phyloP scores from a whole-genome alignment of 306 rosid genomes.

The Ochetophila trinervis region DNA sequence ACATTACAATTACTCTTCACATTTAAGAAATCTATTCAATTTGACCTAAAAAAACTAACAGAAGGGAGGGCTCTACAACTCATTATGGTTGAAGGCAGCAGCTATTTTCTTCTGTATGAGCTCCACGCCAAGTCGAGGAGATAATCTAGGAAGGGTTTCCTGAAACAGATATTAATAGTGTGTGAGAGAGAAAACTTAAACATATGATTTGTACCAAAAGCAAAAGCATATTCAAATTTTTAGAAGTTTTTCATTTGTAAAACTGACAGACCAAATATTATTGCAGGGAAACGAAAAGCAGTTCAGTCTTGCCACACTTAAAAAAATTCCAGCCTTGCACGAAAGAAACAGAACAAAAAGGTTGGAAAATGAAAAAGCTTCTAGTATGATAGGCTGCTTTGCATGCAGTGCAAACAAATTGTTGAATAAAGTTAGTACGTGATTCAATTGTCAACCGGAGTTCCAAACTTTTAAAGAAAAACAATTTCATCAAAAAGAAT shows the following conservation, averaged over 20 bases:
- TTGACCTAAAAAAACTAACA: not conserved
- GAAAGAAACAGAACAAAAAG: not conserved
- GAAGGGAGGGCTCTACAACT: conserved; percentile 6
- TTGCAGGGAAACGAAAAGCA: conserved; percentile 5
- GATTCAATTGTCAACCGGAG: conserved; percentile 16
- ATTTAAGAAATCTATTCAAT: not conserved
- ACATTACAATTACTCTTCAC: not conserved
- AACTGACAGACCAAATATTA: not conserved
- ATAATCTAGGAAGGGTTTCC: conserved; percentile 70
- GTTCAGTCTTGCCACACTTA: not conserved
- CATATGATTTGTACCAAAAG: conserved; percentile 1
- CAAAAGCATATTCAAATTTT: conserved; percentile 1
- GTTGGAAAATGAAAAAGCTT: conserved; percentile 4
- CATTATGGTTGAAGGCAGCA: conserved; percentile 53
- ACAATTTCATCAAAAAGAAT: conserved; percentile 13
- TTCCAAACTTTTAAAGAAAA: conserved; percentile 26
- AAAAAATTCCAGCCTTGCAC: not conserved
- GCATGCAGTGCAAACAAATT: not conserved
- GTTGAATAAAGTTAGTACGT: conserved; percentile 5
- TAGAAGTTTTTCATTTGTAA: not conserved
- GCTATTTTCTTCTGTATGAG: conserved; percentile 78
- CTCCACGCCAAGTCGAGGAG: conserved; percentile 92
- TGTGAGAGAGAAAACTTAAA: conserved; percentile 15
- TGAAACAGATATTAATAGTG: conserved; percentile 31
- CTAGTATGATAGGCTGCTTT: conserved; percentile 7